Percentiles rank a stretch among this genome's conserved stretches.
Conservation (phyloP, 2,329 filamentous ascomycete genomes). For the Macrophomina phaseolina region DNA sequence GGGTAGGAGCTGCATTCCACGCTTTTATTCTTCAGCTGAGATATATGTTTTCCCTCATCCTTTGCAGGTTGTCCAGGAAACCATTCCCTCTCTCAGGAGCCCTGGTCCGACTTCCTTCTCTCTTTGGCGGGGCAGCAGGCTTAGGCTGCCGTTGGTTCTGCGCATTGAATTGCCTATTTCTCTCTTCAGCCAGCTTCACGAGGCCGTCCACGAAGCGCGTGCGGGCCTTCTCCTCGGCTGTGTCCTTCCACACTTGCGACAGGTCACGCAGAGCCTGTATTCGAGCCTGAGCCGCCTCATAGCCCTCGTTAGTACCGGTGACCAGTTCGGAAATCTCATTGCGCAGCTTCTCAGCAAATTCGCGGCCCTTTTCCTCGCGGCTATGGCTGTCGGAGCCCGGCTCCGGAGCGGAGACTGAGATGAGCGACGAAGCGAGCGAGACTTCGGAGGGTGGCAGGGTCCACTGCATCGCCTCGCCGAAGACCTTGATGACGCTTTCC, state of each 20-base stretch:
- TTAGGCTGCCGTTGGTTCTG: constrained; percentile 33
- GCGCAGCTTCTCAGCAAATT: constrained; percentile 72
- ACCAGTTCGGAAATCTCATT: constrained; percentile 75
- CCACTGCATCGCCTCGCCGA: constrained; percentile 96
- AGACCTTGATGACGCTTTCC: constrained; percentile 86
- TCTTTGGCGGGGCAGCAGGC: constrained; percentile 28
- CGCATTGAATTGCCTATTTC: constrained; percentile 50
- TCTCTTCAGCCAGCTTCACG: constrained; percentile 82
- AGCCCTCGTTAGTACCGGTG: constrained; percentile 57
- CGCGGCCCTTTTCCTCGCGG: constrained; percentile 85
- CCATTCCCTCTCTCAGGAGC: constrained; percentile 35
- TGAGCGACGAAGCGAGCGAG: constrained; percentile 81
- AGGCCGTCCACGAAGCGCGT: constrained; percentile 81
- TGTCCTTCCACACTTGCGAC: constrained; percentile 89
- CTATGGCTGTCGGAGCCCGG: constrained; percentile 68
- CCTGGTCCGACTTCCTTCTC: constrained; percentile 29
- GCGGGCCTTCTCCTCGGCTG: constrained; percentile 88
- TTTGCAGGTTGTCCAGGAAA: constrained; percentile 47
- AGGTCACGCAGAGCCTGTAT: constrained; percentile 80
- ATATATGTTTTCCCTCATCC: constrained; percentile 42
- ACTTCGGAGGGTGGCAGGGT: constrained; percentile 87
- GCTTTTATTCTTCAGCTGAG: constrained; percentile 34
- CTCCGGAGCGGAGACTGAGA: constrained; percentile 88
- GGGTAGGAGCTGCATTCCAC: not conserved
- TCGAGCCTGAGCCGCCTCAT: constrained; percentile 71